These are phyloP conservation scores for Claviceps pusilla DNA, from an alignment of 2,329 filamentous ascomycete genomes.

Conservation along the genomic window DNA sequence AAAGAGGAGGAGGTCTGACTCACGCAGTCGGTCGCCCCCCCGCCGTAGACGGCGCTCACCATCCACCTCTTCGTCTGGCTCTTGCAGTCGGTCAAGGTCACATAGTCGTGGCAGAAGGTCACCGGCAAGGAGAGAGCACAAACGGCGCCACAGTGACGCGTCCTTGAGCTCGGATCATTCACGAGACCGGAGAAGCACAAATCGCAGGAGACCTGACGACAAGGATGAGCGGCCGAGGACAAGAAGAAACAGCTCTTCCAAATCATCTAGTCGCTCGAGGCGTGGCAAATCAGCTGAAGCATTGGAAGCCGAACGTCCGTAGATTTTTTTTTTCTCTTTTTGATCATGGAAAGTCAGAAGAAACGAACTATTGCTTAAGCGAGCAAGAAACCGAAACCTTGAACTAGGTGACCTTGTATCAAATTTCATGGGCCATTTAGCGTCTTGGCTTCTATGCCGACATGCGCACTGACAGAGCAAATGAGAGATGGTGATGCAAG, in stretches of 20 bases:
- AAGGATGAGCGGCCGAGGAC: slow-evolving; percentile 3
- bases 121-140: slow-evolving; percentile 2
- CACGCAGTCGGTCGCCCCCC: slow-evolving; percentile 31
- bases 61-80: slow-evolving; percentile 30
- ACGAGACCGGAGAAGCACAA: not conserved
- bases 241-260: slow-evolving; percentile 37
- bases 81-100: slow-evolving; percentile 22
- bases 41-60: slow-evolving; percentile 21
- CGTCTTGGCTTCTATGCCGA: not conserved
- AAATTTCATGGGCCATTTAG: not conserved
- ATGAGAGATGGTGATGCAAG: not conserved
- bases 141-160: slow-evolving; percentile 3
- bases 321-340: not conserved
- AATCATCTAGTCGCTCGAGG: slow-evolving; percentile 33
- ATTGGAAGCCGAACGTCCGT: slow-evolving; percentile 22
- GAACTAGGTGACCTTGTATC: not conserved
- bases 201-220: slow-evolving; percentile 1
- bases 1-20: slow-evolving; percentile 34
- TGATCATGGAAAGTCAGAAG: not conserved
- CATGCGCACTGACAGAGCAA: not conserved
- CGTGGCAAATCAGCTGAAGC: slow-evolving; percentile 43
- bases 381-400: not conserved
- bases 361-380: not conserved
- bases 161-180: slow-evolving; percentile 2
- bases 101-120: slow-evolving; percentile 13